Base-by-base conservation (phyloP, 768 basidiomycete genomes). In the Pisolithus tinctorius region DNA sequence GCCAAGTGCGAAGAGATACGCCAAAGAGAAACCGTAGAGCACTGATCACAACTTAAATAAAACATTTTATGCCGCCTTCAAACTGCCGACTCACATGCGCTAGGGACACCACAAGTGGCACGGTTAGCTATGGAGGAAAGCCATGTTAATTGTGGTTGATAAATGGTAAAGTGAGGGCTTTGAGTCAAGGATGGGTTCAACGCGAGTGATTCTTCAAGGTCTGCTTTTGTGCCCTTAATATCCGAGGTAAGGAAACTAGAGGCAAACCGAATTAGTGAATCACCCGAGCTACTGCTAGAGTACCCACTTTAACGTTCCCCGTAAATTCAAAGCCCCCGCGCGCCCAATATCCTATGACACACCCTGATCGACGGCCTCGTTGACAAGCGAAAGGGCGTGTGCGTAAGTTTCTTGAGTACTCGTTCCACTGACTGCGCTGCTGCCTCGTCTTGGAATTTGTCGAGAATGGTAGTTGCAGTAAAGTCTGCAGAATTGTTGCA, bases 111-210 rank as follows among this genome's bases (percentile, higher is more conserved):
- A 53, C 95, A 95, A 9, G 93, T 88, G 17, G 78, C 68, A 66
- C 95, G 88, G 71, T 98, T 86, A 38, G 78, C 82, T 60, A 95
- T 92, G 16, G 93, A 96, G 4, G 71, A 77, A 49, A 89, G 11
- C 90, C 91, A 94, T 34, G 95, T 97, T 45, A 98, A 69, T 71
- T 97, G 92, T 2, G 87, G 88, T 63, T 94, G 86, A 73, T 99
- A 99, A 71, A 99, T 98, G 50, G 93, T 92, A 65, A 93, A 88
- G 69, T 97, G 93, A 8, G 96, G 96, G 61, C 87, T 89, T 55
- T 79, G 95, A 0, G 91, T 92, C 59, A 84, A 82, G 40, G 71
- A 72, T 13, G 79, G 89, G 52, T 74, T 67, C 29, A 95, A 70
- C 47, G 77, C 71, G 50, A 95, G 73, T 42, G 86, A 86, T 59